Evolutionary conservation across 202 grass and related monocot species (phyloP), one percentile per base, ranked within the genome.

Genomic region (Zoysia matrella): DNA sequence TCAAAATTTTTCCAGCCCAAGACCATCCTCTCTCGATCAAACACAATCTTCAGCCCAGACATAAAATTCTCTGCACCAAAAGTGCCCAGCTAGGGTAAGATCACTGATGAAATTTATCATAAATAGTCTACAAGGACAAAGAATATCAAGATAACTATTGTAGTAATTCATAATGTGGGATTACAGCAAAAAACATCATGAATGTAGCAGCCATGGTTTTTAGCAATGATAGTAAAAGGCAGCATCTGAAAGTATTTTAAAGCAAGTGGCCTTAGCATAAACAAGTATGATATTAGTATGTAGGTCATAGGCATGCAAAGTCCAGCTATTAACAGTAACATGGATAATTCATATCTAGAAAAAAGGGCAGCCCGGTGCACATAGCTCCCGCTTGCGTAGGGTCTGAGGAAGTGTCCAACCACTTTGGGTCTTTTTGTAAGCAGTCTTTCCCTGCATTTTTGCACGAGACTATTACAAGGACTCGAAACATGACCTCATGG

Each of bases 1-100:
- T 99, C 46, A 62, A 22, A 22, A 22, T 22, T 22, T 22, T 22
- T 22, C 22, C 22, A 22, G 22, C 22, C 22, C 22, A 22, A 22
- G 22, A 22, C 22, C 22, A 22, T 22, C 22, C 22, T 22, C 22
- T 22, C 22, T 22, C 22, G 22, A 72, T 99, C 85, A 65, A 99
- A 99, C 51, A 99, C 91, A 66, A 99, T 47, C 22, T 90, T 94
- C 22, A 90, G 87, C 2, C 96, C 96, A 3, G 87, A 85, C 91
- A 99, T 73, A 65, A 93, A 99, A 60, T 99, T 99, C 83, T 99
- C 92, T 99, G 90, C 86, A 86, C 0, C 13, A 65, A 76, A 76
- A 78, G 48, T 43, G 11, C 40, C 42, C 8, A 40, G 11, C 1
- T 5, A 64, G n/a, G 2, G 54, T 85, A 63, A 86, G 83, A 55